phyloP scores from a whole-genome alignment of 1,284 basidiomycete genomes.

The Melampsora medusae region DNA sequence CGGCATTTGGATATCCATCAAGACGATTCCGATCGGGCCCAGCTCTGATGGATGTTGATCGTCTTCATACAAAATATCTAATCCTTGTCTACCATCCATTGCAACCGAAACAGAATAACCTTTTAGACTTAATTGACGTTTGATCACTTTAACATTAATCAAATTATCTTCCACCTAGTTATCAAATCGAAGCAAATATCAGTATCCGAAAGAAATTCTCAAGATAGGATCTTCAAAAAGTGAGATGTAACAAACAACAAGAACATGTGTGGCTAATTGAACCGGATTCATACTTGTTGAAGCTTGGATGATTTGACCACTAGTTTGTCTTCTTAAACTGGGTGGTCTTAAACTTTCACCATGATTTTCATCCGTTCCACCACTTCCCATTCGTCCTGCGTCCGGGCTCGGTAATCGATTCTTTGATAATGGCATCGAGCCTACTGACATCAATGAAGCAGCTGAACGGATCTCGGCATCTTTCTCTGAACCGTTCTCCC shows the following conservation, averaged over 20 bases:
- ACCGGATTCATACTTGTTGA: too few species aligned
- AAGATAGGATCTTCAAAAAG: too few species aligned
- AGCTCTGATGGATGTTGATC: conserved; percentile 7
- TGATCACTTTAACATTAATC: conserved; percentile 40
- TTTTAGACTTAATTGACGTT: conserved; percentile 30
- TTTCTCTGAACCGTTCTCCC: conserved; percentile 14
- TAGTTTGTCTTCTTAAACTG: too few species aligned
- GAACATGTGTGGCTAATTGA: too few species aligned
- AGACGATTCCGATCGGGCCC: conserved; percentile 24
- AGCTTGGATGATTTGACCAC: too few species aligned
- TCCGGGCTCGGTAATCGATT: too few species aligned
- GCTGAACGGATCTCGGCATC: conserved; percentile 34
- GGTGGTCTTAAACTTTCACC: too few species aligned
- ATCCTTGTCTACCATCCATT: conserved; percentile 36
- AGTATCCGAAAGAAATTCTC: background rate
- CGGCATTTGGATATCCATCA: conserved; percentile 44
- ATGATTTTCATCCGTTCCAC: too few species aligned
- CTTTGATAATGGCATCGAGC: conserved; percentile 8
- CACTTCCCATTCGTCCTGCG: too few species aligned
- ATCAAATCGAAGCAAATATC: background rate
- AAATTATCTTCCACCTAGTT: conserved; percentile 40
- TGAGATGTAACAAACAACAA: too few species aligned
- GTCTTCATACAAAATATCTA: conserved; percentile 30
- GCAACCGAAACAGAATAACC: conserved; percentile 35
- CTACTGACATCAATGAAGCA: conserved; percentile 22